phyloP scores from a whole-genome alignment of 1,284 basidiomycete genomes.

The Naganishia liquefaciens region DNA sequence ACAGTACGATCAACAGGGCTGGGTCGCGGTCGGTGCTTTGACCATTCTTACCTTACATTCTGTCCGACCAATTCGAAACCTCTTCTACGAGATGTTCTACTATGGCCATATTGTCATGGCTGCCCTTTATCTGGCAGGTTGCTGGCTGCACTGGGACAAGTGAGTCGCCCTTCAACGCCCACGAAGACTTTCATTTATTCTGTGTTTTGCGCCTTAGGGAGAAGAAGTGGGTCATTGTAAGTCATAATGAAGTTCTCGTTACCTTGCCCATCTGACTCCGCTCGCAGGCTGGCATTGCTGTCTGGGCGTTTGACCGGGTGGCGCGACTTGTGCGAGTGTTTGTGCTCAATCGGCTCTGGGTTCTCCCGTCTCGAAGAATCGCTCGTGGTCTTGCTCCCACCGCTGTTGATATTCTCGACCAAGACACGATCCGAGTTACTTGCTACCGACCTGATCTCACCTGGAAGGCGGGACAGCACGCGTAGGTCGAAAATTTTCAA shows the following conservation, averaged over 20 bases:
- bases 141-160: constrained; percentile 45
- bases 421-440: constrained; percentile 60
- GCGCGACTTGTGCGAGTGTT: constrained; percentile 60
- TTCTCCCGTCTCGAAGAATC: constrained; percentile 49
- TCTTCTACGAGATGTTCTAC: constrained; percentile 60
- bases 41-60: constrained; percentile 57
- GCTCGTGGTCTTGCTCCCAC: constrained; percentile 36
- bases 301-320: constrained; percentile 62
- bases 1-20: constrained; percentile 33
- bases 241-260: not conserved
- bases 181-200: not conserved
- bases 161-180: constrained; percentile 44
- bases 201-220: not conserved
- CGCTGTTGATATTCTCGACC: constrained; percentile 57
- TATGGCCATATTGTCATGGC: constrained; percentile 58
- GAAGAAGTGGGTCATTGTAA: constrained; percentile 21
- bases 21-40: constrained; percentile 47
- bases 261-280: not conserved
- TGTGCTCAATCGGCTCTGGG: constrained; percentile 57
- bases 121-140: constrained; percentile 47
- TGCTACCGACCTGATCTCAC: constrained; percentile 54
- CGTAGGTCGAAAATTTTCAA: constrained; percentile 37
- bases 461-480: constrained; percentile 64
- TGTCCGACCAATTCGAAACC: constrained; percentile 52
- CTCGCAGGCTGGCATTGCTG: constrained; percentile 42